These are phyloP conservation scores for Pseudoneurospora amorphoporcata DNA, from an alignment of 495 filamentous ascomycete genomes.

Conservation along the genomic window DNA sequence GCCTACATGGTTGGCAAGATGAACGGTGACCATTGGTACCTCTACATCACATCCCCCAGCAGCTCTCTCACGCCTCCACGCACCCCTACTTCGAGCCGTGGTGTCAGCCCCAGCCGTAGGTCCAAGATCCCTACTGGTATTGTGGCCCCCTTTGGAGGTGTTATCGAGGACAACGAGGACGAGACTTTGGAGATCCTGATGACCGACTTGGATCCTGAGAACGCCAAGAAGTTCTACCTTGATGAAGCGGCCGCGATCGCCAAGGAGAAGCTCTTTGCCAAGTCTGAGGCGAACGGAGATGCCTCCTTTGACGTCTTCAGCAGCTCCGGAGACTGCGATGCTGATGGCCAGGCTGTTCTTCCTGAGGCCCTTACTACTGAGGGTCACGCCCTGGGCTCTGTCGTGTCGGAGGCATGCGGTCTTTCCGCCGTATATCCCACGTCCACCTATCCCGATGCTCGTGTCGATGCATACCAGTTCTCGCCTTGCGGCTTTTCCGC, in stretches of 20 bases:
- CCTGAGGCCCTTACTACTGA: slow-evolving; percentile 76
- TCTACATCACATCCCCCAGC: slow-evolving; percentile 87
- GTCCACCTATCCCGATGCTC: slow-evolving; percentile 80
- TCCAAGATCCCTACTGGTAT: slow-evolving; percentile 55
- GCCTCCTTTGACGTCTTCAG: slow-evolving; percentile 69
- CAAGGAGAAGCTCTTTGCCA: slow-evolving; percentile 59
- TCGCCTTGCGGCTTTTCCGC: slow-evolving; percentile 96
- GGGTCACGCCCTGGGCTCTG: slow-evolving; percentile 85
- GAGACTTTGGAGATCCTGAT: slow-evolving; percentile 97
- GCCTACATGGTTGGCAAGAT: slow-evolving; percentile 99
- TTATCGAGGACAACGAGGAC: slow-evolving; percentile 43
- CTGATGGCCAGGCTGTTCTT: slow-evolving; percentile 20
- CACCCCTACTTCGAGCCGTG: slow-evolving; percentile 44
- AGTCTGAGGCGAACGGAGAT: slow-evolving; percentile 38
- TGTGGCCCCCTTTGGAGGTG: slow-evolving; percentile 43
- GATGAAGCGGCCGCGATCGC: slow-evolving; percentile 86
- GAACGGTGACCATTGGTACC: slow-evolving; percentile 99
- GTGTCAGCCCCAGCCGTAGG: slow-evolving; percentile 21
- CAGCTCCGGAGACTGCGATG: slow-evolving; percentile 56
- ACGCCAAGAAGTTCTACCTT: slow-evolving; percentile 94
- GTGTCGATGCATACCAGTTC: slow-evolving; percentile 94
- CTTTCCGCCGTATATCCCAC: slow-evolving; percentile 83
- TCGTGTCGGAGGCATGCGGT: slow-evolving; percentile 86
- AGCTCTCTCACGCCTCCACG: slow-evolving; percentile 72
- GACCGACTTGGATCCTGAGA: slow-evolving; percentile 90